Base-by-base conservation (phyloP, 495 filamentous ascomycete species). In the Penicillium argentinense region DNA sequence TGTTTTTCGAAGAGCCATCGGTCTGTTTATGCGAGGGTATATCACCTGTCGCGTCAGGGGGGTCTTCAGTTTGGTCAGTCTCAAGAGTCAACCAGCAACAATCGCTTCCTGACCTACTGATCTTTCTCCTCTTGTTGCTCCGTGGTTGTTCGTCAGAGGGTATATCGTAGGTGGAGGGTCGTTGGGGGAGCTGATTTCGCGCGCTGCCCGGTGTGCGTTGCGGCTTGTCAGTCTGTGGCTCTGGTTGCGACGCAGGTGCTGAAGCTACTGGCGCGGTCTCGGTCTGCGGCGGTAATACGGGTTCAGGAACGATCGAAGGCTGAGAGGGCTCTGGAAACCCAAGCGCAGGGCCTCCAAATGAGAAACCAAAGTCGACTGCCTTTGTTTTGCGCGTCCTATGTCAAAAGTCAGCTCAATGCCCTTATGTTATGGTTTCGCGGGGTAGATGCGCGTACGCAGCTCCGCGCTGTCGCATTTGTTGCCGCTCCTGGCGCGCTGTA, bases 401-500 rank as follows among this genome's bases (percentile, higher is more conserved):
- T 33, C 13, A 9, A 14, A 19, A 9, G 39, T 70, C 38, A 69
- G 63, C 39, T 49, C 33, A n/a, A 39, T 6, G 21, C 41, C 39
- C 39, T 42, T 42, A 21, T 49, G 43, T 45, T 56, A 44, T 54
- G 44, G 32, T 59, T 56, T 59, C 57, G 65, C 66, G 63, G 59
- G 54, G 62, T 60, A 53, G 48, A 61, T 45, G 54, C 57, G 61
- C 74, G 58, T 74, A 81, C 77, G 67, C 78, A 62, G 78, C 77
- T 63, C 78, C 78, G 57, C 78, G 76, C 66, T 79, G 76, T 53
- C 78, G 78, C 74, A 80, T 80, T 58, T 75, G 68, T 63, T 64
- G 66, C 56, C 76, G 72, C 64, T 80, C 76, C 59, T 78, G 66
- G 63, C 78, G 71, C 62, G 72, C 75, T 76, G 45, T 44, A 49